These are phyloP conservation scores for Austroboletus novae-zelandiae DNA, from an alignment of 1,284 basidiomycete genomes.

Conservation along the genomic window DNA sequence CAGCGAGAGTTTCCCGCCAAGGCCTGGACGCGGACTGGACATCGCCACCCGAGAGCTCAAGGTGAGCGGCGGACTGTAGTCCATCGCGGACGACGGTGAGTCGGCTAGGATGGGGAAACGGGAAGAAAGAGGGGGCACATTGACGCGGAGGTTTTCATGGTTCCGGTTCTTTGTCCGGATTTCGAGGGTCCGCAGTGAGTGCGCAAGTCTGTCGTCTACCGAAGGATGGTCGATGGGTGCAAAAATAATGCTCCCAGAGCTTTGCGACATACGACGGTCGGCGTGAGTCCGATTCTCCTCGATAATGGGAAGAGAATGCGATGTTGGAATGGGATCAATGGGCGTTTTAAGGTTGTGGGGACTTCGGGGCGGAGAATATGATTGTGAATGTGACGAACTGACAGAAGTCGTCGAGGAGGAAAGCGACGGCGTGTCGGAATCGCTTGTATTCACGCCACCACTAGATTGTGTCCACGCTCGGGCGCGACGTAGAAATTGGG, in stretches of 20 bases:
- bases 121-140: constrained; percentile 22
- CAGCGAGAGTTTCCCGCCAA: constrained; percentile 23
- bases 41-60: constrained; percentile 1
- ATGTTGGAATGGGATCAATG: constrained; percentile 16
- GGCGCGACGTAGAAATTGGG: constrained; percentile 25
- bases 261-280: constrained; percentile 15
- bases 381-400: constrained; percentile 39
- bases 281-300: constrained; percentile 18
- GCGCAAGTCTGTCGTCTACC: constrained; percentile 4
- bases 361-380: constrained; percentile 37
- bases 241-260: constrained; percentile 27
- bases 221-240: constrained; percentile 15
- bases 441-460: constrained; percentile 30
- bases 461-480: constrained; percentile 27
- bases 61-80: constrained; percentile 5
- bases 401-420: constrained; percentile 39
- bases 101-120: constrained; percentile 18
- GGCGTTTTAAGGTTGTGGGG: constrained; percentile 32
- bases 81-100: constrained; percentile 15
- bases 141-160: constrained; percentile 30
- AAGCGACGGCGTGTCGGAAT: constrained; percentile 46
- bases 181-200: constrained; percentile 2
- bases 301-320: constrained; percentile 26
- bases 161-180: constrained; percentile 28
- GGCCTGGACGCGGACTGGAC: constrained; percentile 8